These are phyloP conservation scores for Anthoceros angustus DNA, from an alignment of 225 moss, liverwort and hornwort species.

Conservation along the genomic window DNA sequence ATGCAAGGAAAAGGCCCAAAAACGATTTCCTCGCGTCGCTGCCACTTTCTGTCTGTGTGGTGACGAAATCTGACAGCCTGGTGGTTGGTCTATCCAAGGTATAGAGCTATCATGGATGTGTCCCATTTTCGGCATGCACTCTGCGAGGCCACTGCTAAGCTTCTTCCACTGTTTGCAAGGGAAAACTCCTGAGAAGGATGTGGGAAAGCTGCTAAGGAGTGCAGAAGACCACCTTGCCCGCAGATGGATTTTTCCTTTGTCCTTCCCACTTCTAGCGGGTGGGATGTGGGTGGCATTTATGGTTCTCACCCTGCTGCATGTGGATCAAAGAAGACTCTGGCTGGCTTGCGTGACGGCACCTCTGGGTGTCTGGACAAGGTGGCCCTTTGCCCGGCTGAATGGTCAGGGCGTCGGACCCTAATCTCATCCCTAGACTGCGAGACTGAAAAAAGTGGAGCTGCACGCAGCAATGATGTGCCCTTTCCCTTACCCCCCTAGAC, in stretches of 20 bases:
- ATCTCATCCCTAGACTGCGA: conserved; percentile 57
- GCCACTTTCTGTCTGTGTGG: too few species aligned
- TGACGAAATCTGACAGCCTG: background rate
- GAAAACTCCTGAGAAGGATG: conserved; percentile 19
- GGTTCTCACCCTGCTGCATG: conserved; percentile 40
- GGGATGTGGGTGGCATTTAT: conserved; percentile 40
- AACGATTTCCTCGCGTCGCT: too few species aligned
- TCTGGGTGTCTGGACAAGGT: conserved; percentile 86
- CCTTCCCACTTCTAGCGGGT: conserved; percentile 31
- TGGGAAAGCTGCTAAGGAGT: conserved; percentile 19
- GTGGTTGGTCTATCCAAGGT: conserved; percentile 23
- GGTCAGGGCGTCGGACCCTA: conserved; percentile 57
- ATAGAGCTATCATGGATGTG: conserved; percentile 65
- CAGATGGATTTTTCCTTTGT: conserved; percentile 22
- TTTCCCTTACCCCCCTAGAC: conserved; percentile 42
- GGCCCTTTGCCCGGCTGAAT: conserved; percentile 70
- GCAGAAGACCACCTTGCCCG: conserved; percentile 33
- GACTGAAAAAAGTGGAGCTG: conserved; percentile 39
- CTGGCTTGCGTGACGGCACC: conserved; percentile 83
- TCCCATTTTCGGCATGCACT: conserved; percentile 61
- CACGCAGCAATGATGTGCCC: conserved; percentile 41
- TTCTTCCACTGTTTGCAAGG: conserved; percentile 19
- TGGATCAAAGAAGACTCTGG: conserved; percentile 56
- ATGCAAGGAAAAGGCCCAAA: too few species aligned
- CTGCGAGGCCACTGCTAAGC: conserved; percentile 33